Evolutionary conservation across 495 filamentous ascomycete species (phyloP), one percentile per base, ranked within the genome.

Genomic region (Penicillium macrosclerotiorum): DNA sequence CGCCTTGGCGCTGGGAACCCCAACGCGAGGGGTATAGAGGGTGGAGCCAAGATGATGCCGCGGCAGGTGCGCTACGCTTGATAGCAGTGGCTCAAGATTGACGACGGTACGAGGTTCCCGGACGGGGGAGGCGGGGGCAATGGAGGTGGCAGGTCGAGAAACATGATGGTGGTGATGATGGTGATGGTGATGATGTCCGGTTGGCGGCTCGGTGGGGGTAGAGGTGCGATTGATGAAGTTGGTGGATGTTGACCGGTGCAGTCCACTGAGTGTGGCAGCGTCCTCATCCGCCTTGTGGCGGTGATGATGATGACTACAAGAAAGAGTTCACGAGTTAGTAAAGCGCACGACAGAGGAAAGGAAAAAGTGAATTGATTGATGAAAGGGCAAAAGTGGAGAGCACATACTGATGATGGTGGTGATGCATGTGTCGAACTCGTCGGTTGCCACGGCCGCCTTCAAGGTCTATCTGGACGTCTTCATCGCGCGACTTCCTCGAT

Each of bases 21-120:
- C 74, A 38, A 78, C 74, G 42, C 54, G 69, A 32, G 73, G 71
- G 22, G 70, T 72, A 60, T 76, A 87, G 51, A 70, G 73, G 51
- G 75, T 83, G 54, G 68, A 95, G 54, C 90, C 90, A 8, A 96
- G 78, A 54, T 96, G 90, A n/a, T 77, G 74, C 3, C 90, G 86
- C 3, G 86, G 84, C 7, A 81, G 76, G 39, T 86, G 65, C 1
- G 82, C 76, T 8, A 91, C 80, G 25, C 75, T 82, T 4, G 89
- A 78, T 19, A 94, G 55, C 1, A 95, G 74, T 0, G 76, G 74
- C 50, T 88, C 75, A 3, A 83, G 82, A 9, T 77, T 80, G 38
- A 90, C 77, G 12, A 73, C 76, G 4, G 72, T 78, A 32, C 77
- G 81, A 34, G 79, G 80, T 48, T 87, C 81, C 6, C 80, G 81